Conservation (phyloP, 208 protist species). For the Vickermania spadyakhi region DNA sequence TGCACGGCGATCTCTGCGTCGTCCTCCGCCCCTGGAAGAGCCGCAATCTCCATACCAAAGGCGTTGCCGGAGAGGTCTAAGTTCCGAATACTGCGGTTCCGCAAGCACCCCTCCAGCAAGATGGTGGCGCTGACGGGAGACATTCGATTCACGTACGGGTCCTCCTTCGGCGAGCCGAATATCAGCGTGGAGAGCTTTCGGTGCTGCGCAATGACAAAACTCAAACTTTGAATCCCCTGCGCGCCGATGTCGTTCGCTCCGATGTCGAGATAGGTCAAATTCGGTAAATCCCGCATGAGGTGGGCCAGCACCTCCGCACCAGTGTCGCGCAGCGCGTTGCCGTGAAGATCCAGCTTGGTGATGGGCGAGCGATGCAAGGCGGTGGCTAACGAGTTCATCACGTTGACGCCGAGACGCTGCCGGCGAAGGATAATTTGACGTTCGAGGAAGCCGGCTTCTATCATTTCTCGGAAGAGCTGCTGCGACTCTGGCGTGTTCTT, state of each 20-base stretch:
- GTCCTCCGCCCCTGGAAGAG: neutral
- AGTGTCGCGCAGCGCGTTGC: conserved; percentile 79
- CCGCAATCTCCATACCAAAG: conserved; percentile 11
- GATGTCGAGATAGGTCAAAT: conserved; percentile 67
- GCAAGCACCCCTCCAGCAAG: conserved; percentile 64
- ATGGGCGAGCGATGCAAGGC: conserved; percentile 58
- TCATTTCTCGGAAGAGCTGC: conserved; percentile 66
- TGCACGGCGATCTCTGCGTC: neutral
- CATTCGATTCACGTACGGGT: conserved; percentile 75
- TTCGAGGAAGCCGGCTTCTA: conserved; percentile 62
- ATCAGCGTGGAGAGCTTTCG: conserved; percentile 61
- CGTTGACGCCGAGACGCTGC: conserved; percentile 70
- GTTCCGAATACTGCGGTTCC: conserved; percentile 53
- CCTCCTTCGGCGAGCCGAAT: conserved; percentile 40
- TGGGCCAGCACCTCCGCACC: conserved; percentile 68
- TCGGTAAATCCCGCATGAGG: conserved; percentile 56
- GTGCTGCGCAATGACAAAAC: conserved; percentile 55
- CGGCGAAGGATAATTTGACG: conserved; percentile 55
- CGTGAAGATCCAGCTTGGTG: conserved; percentile 65
- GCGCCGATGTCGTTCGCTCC: conserved; percentile 74
- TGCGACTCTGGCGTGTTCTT: conserved; percentile 62
- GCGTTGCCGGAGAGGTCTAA: conserved; percentile 68
- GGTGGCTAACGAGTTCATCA: conserved; percentile 49
- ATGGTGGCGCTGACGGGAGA: conserved; percentile 32
- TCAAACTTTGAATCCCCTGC: conserved; percentile 46